Percentiles rank a stretch among this genome's conserved stretches.
Conservation (phyloP, 2,329 filamentous ascomycete genomes). For the Ophiocordyceps sinensis region DNA sequence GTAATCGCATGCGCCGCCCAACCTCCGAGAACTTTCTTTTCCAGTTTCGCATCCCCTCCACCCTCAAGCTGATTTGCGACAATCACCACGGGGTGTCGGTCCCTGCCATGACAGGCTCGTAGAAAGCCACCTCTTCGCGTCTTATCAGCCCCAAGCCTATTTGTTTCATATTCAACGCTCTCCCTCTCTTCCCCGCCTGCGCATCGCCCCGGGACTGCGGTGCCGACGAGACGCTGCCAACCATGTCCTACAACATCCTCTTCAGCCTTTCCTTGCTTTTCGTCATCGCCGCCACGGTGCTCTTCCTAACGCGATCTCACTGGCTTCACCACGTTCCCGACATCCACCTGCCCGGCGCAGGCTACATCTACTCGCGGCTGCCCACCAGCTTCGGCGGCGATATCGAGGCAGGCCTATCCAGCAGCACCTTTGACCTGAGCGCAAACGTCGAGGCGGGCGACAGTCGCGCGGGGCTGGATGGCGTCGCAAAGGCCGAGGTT, state of each 20-base stretch:
- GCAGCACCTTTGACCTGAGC: conserved; percentile 66
- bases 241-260: conserved; percentile 62
- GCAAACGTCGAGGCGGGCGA: conserved; percentile 73
- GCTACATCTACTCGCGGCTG: conserved; percentile 63
- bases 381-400: conserved; percentile 68
- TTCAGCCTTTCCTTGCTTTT: conserved; percentile 62
- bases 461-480: conserved; percentile 65
- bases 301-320: conserved; percentile 65
- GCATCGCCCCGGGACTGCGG: neutral
- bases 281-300: conserved; percentile 55
- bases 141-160: neutral
- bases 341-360: conserved; percentile 34
- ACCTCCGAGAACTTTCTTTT: neutral
- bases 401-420: conserved; percentile 76
- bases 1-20: neutral
- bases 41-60: neutral
- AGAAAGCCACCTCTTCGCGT: neutral
- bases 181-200: neutral
- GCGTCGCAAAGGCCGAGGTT: conserved; percentile 66
- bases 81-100: neutral
- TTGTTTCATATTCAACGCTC: neutral
- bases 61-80: neutral
- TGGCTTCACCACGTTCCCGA: conserved; percentile 63
- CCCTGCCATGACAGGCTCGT: neutral
- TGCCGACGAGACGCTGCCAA: conserved; percentile 3